A percentile compares a stretch with the other conserved stretches of the same genome.
These are phyloP conservation scores for Xylariaceae sp. DNA, from an alignment of 2,329 filamentous ascomycete species.

Conservation along the genomic window DNA sequence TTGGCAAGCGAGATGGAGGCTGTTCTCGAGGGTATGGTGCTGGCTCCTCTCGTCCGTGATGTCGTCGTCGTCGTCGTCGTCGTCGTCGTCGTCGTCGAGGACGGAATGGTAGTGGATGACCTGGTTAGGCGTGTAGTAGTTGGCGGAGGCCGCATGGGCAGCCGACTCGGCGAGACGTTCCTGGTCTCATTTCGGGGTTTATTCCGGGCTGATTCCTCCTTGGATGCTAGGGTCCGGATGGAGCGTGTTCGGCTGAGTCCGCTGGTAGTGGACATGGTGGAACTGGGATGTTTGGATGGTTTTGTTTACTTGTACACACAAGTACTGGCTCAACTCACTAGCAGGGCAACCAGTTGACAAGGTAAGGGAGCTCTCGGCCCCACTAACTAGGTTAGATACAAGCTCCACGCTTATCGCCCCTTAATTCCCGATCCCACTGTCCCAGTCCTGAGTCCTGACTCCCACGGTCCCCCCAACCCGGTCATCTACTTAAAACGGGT, in stretches of 20 bases:
- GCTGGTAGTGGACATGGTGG: conserved; percentile 38
- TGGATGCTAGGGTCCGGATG: conserved; percentile 38
- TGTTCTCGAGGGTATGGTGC: conserved; percentile 19
- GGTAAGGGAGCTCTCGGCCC: too few species aligned
- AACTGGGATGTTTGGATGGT: conserved; percentile 12
- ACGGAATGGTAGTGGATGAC: conserved; percentile 25
- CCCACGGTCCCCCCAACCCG: too few species aligned
- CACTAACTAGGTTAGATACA: too few species aligned
- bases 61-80: conserved; percentile 13
- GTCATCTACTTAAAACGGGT: too few species aligned
- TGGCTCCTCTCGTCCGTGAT: conserved; percentile 18
- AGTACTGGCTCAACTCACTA: not conserved
- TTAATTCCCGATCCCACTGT: too few species aligned
- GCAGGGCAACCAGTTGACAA: not conserved
- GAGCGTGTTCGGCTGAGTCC: conserved; percentile 43
- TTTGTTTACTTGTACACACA: conserved; percentile 8
- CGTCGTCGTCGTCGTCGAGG: conserved; percentile 15
- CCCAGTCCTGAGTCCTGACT: too few species aligned
- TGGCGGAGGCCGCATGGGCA: conserved; percentile 41
- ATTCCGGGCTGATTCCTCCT: conserved; percentile 15
- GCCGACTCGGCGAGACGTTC: conserved; percentile 44
- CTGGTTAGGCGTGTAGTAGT: conserved; percentile 25
- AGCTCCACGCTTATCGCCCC: too few species aligned
- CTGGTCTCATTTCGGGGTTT: conserved; percentile 28
- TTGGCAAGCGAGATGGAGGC: conserved; percentile 17